Percentiles rank a stretch among this genome's conserved stretches.
phyloP scores from a whole-genome alignment of 768 basidiomycete genomes.

The Lentinula boryana region DNA sequence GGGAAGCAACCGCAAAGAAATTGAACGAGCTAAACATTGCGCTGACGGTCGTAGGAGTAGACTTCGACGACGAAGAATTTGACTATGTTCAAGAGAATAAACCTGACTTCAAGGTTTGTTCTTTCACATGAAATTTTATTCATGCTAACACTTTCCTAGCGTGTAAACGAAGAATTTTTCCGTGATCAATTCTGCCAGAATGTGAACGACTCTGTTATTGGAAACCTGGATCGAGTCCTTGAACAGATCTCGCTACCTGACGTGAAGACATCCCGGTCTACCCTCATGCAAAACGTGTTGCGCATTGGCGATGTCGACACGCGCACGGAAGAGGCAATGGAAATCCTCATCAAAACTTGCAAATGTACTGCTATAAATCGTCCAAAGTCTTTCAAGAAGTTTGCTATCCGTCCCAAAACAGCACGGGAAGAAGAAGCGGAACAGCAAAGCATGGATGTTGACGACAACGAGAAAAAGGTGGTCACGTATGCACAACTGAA shows the following conservation, averaged over 20 bases:
- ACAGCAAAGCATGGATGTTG: slow-evolving; percentile 26
- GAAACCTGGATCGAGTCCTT: slow-evolving; percentile 62
- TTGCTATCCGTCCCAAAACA: slow-evolving; percentile 33
- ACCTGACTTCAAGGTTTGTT: slow-evolving; percentile 60
- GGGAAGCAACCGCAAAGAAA: slow-evolving; percentile 62
- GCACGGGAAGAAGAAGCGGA: slow-evolving; percentile 28
- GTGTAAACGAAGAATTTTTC: slow-evolving; percentile 73
- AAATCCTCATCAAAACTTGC: slow-evolving; percentile 65
- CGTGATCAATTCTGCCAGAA: slow-evolving; percentile 33
- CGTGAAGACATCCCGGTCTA: slow-evolving; percentile 62
- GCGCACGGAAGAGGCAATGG: slow-evolving; percentile 64
- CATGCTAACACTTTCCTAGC: slow-evolving; percentile 31
- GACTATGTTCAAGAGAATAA: slow-evolving; percentile 65
- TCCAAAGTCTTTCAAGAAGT: slow-evolving; percentile 79
- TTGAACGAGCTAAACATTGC: slow-evolving; percentile 54
- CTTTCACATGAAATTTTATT: neutral
- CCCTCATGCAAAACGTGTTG: slow-evolving; percentile 56
- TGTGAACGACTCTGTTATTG: slow-evolving; percentile 42
- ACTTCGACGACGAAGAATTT: slow-evolving; percentile 74
- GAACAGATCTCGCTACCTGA: slow-evolving; percentile 57
- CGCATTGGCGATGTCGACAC: slow-evolving; percentile 73
- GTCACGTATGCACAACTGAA: slow-evolving; percentile 36
- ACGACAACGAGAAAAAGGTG: slow-evolving; percentile 21
- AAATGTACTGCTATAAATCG: slow-evolving; percentile 73
- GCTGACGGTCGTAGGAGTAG: slow-evolving; percentile 76